phyloP scores from a whole-genome alignment of 176 grass and related monocot genomes.

The Coix lacrymajobi region DNA sequence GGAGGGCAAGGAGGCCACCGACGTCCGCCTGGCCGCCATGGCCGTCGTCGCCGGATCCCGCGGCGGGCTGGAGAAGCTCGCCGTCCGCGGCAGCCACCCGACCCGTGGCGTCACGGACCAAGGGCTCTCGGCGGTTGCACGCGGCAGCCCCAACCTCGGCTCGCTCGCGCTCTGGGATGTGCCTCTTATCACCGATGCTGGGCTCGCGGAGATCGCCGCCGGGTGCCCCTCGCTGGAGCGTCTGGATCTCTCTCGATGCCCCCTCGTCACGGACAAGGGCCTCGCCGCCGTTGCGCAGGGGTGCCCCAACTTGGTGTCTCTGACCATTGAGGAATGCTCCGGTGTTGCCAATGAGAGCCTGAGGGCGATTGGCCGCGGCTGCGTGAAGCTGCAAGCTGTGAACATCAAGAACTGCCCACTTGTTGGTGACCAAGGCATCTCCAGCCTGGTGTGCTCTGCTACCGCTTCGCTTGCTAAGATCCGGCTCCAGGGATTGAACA shows the following conservation, averaged over 20 bases:
- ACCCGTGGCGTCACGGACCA: conserved; percentile 67
- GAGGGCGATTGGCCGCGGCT: conserved; percentile 54
- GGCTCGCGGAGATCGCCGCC: conserved; percentile 59
- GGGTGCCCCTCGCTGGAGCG: conserved; percentile 76
- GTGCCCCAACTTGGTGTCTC: conserved; percentile 70
- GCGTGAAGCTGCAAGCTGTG: conserved; percentile 54
- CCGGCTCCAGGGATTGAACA: conserved; percentile 74
- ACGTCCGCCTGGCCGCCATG: conserved; percentile 72
- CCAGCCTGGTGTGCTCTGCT: conserved; percentile 60
- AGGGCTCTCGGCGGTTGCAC: conserved; percentile 59
- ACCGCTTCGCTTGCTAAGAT: conserved; percentile 59
- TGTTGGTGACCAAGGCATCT: conserved; percentile 72
- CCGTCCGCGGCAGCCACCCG: conserved; percentile 61
- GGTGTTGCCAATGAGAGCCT: conserved; percentile 60
- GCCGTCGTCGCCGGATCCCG: conserved; percentile 47
- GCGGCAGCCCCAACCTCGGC: conserved; percentile 52
- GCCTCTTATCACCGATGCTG: conserved; percentile 51
- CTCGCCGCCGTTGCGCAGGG: conserved; percentile 50
- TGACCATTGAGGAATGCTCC: conserved; percentile 57
- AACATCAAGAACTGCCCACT: conserved; percentile 64
- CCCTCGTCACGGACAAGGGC: conserved; percentile 77
- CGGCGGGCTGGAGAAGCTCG: conserved; percentile 69
- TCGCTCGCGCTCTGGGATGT: conserved; percentile 73
- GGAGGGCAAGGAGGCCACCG: conserved; percentile 72
- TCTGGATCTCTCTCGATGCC: conserved; percentile 62